These are phyloP conservation scores for Solanum ossicruentum DNA, from an alignment of 257 asterid genomes.

Conservation along the genomic window DNA sequence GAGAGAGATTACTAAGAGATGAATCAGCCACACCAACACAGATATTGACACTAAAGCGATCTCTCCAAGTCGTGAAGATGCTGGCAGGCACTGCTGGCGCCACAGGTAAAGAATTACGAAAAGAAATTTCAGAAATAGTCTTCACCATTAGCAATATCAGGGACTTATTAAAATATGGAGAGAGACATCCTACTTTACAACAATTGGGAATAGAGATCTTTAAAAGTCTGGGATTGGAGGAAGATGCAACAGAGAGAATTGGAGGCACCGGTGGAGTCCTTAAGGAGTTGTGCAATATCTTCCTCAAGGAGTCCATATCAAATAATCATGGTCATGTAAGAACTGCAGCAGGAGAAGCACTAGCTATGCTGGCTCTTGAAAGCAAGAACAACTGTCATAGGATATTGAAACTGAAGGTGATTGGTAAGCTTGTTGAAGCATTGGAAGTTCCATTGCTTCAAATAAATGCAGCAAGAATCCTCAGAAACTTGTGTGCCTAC, in stretches of 20 bases:
- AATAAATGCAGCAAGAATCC: constrained; percentile 51
- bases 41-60: constrained; percentile 49
- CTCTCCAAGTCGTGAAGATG: constrained; percentile 74
- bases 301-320: constrained; percentile 30
- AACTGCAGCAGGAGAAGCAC: constrained; percentile 75
- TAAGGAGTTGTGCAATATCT: constrained; percentile 47
- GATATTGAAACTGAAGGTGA: constrained; percentile 34
- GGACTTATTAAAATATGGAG: constrained; percentile 57
- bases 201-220: constrained; percentile 63
- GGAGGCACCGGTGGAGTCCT: constrained; percentile 75
- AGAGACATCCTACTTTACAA: constrained; percentile 50
- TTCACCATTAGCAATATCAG: constrained; percentile 67
- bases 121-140: constrained; percentile 76
- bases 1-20: constrained; percentile 44
- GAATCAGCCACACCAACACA: constrained; percentile 48
- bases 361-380: constrained; percentile 65
- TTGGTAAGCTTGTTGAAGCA: constrained; percentile 34
- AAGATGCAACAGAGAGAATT: constrained; percentile 78
- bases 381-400: constrained; percentile 39
- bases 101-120: constrained; percentile 63
- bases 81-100: constrained; percentile 58
- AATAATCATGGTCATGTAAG: constrained; percentile 28
- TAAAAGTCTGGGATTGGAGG: constrained; percentile 57
- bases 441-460: constrained; percentile 46
- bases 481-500: constrained; percentile 60